phyloP scores from a whole-genome alignment of 352 stramenopile species.

The Pythium dissotocum region DNA sequence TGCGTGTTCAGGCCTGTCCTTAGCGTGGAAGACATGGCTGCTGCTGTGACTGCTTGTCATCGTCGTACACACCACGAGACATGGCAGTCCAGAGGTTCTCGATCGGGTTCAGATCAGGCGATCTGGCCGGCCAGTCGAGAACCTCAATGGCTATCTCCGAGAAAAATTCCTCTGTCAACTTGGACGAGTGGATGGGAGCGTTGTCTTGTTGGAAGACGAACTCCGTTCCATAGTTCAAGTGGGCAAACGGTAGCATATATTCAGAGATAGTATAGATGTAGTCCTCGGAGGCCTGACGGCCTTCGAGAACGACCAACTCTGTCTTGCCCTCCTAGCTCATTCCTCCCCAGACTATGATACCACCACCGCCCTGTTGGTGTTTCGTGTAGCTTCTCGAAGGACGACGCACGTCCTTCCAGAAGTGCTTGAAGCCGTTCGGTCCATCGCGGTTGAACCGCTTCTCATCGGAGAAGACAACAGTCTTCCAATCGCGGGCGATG shows the following conservation, averaged over 20 bases:
- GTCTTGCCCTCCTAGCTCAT: constrained; percentile 15
- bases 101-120: constrained; percentile 33
- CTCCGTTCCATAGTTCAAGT: constrained; percentile 23
- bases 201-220: constrained; percentile 37
- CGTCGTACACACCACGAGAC: constrained; percentile 24
- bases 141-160: constrained; percentile 16
- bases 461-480: constrained; percentile 37
- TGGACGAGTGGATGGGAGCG: constrained; percentile 26
- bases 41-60: constrained; percentile 18
- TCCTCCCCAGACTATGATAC: not conserved
- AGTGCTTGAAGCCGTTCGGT: constrained; percentile 35
- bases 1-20: too few species aligned
- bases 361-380: constrained; percentile 4
- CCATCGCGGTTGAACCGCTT: constrained; percentile 38
- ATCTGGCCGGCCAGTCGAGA: constrained; percentile 29
- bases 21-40: too few species aligned
- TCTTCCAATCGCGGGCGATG: constrained; percentile 15
- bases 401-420: constrained; percentile 30
- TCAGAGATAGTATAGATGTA: constrained; percentile 18
- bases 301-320: constrained; percentile 7
- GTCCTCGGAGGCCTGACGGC: constrained; percentile 7
- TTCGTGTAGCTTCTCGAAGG: not conserved
- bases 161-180: constrained; percentile 23
- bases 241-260: constrained; percentile 20
- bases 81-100: constrained; percentile 32